Percentiles rank a stretch among this genome's conserved stretches.
phyloP scores from a whole-genome alignment of 1,139 yeast species.

The Taphrina pruni region DNA sequence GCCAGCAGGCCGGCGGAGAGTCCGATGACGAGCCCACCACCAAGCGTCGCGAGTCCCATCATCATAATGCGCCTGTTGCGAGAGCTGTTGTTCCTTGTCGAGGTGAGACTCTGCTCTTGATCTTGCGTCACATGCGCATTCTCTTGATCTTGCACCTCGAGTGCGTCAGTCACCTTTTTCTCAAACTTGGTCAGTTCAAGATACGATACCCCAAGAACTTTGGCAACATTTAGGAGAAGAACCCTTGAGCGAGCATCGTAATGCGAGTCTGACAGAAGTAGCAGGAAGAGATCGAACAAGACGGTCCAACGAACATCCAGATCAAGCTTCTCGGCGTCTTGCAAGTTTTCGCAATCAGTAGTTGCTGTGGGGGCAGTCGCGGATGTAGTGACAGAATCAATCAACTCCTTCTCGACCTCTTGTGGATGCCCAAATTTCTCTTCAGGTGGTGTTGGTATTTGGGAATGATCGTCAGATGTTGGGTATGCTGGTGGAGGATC shows the following conservation, averaged over 20 bases:
- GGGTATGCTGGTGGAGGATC: conserved; percentile 13
- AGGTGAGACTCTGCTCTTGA: conserved; percentile 60
- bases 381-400: conserved; percentile 6
- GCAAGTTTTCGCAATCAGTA: conserved; percentile 16
- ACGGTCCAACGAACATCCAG: conserved; percentile 91
- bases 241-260: conserved; percentile 91
- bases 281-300: conserved; percentile 83
- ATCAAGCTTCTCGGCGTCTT: conserved; percentile 20
- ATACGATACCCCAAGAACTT: conserved; percentile 61
- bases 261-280: conserved; percentile 79
- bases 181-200: conserved; percentile 87
- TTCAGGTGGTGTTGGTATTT: conserved; percentile 10
- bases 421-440: conserved; percentile 32
- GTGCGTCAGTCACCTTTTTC: conserved; percentile 82
- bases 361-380: conserved; percentile 31
- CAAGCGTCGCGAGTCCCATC: conserved; percentile 94
- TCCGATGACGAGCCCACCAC: conserved; percentile 94
- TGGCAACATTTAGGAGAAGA: conserved; percentile 69
- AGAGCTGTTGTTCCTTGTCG: conserved; percentile 69
- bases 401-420: conserved; percentile 3
- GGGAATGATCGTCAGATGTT: not conserved
- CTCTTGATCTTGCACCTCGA: conserved; percentile 72
- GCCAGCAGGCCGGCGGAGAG: conserved; percentile 93
- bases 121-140: conserved; percentile 73
- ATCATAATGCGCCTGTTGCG: conserved; percentile 75